Percentiles rank a stretch among this genome's conserved stretches.
Evolutionary conservation across 192 early-diverging fungal genomes (phyloP).

Genomic region (Umbelopsis sp.): DNA sequence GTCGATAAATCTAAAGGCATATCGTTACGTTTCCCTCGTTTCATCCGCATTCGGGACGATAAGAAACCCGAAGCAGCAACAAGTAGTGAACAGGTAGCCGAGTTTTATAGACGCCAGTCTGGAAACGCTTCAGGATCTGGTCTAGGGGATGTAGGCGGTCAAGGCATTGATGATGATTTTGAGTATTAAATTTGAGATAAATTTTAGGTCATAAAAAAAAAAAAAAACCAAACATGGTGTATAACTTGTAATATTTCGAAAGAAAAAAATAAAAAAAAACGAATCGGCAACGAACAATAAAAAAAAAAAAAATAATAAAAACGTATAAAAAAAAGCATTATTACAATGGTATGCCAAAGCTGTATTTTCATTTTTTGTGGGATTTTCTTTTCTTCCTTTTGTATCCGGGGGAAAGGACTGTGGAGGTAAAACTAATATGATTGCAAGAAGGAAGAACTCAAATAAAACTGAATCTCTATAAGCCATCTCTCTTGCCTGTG

Average conservation of each 20-base stretch:
- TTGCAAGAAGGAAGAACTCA: not conserved
- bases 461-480: constrained; percentile 1
- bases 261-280: not conserved
- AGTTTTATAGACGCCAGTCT: not conserved
- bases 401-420: not conserved
- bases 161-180: constrained; percentile 13
- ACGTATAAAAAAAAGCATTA: constrained; percentile 11
- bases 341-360: constrained; percentile 3
- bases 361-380: too few species aligned
- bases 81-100: constrained; percentile 74
- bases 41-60: constrained; percentile 94
- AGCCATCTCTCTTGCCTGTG: not conserved
- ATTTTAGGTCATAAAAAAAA: not conserved
- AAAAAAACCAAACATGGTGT: not conserved
- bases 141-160: not conserved
- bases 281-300: not conserved
- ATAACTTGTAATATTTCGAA: constrained; percentile 7
- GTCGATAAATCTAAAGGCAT: constrained; percentile 86
- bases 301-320: not conserved
- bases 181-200: constrained; percentile 17
- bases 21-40: constrained; percentile 96
- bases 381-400: not conserved
- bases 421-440: not conserved
- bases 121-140: not conserved
- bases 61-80: constrained; percentile 95